Evolutionary conservation across 331 rosid species (phyloP).

Genomic region (Acacia pycnantha): DNA sequence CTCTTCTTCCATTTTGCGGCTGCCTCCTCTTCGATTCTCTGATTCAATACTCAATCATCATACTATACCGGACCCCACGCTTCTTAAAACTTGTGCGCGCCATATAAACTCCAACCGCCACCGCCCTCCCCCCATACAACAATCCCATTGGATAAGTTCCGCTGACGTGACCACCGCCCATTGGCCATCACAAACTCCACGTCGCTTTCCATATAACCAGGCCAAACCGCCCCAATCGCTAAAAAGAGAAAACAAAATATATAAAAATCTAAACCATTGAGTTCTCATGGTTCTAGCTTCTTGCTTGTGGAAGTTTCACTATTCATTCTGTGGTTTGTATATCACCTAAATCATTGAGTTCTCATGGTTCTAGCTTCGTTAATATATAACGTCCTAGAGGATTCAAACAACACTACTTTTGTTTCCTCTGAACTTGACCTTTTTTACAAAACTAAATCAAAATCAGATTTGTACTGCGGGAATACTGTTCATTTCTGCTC

Average conservation of each 20-base stretch:
- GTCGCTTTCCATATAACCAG: not conserved
- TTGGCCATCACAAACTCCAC: not conserved
- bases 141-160: not conserved
- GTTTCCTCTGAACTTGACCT: not conserved
- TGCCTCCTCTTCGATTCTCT: too few relatives aligned
- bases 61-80: too few relatives aligned
- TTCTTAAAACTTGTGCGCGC: too few relatives aligned
- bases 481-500: not conserved
- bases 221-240: not conserved
- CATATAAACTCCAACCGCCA: not conserved
- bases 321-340: not conserved
- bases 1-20: too few relatives aligned
- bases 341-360: not conserved
- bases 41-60: too few relatives aligned
- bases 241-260: not conserved
- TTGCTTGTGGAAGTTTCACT: not conserved
- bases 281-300: too few relatives aligned
- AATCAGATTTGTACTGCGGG: not conserved
- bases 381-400: not conserved
- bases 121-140: not conserved
- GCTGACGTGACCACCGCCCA: not conserved
- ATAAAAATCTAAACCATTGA: too few relatives aligned
- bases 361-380: not conserved
- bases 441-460: constrained; percentile 13
- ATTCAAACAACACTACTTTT: not conserved